Percentiles rank a stretch among this genome's conserved stretches.
Conservation (phyloP, 2,329 filamentous ascomycete genomes). For the Fusarium irregulare region DNA sequence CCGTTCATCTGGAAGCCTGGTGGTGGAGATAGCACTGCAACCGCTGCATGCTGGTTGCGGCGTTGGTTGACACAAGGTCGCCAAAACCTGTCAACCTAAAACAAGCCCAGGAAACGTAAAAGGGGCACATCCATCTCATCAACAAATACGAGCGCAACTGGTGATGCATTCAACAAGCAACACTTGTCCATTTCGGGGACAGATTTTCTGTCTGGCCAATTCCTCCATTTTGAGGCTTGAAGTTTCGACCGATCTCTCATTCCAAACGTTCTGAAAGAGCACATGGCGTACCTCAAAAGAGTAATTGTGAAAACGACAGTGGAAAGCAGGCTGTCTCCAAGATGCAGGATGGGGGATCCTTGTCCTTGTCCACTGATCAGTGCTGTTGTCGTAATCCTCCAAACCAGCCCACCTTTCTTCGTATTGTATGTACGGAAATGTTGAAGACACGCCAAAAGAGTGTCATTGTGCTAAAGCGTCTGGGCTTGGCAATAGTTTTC, state of each 20-base stretch:
- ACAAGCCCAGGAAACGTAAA: slow-evolving; percentile 30
- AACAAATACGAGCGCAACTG: slow-evolving; percentile 33
- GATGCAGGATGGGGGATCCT: background rate
- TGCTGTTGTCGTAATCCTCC: slow-evolving; percentile 18
- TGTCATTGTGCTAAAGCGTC: slow-evolving; percentile 8
- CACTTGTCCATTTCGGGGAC: slow-evolving; percentile 28
- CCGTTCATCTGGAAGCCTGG: background rate
- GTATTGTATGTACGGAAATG: background rate
- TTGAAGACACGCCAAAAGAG: slow-evolving; percentile 1
- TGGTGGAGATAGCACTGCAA: slow-evolving; percentile 3
- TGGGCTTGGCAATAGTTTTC: slow-evolving; percentile 30
- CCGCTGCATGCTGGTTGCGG: slow-evolving; percentile 23
- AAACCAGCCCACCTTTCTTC: slow-evolving; percentile 1
- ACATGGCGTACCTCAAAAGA: slow-evolving; percentile 21
- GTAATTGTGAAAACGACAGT: slow-evolving; percentile 16
- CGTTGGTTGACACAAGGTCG: slow-evolving; percentile 16
- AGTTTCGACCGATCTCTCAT: slow-evolving; percentile 31
- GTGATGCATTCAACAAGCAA: slow-evolving; percentile 33
- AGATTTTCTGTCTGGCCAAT: slow-evolving; percentile 10
- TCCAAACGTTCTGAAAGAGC: slow-evolving; percentile 29
- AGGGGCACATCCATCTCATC: slow-evolving; percentile 26
- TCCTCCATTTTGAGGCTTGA: slow-evolving; percentile 24
- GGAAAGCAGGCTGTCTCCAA: slow-evolving; percentile 21
- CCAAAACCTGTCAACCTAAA: slow-evolving; percentile 24
- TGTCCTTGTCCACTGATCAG: slow-evolving; percentile 18